Percentiles rank a stretch among this genome's conserved stretches.
These are phyloP conservation scores for Aspergillus bertholletiae DNA, from an alignment of 495 filamentous ascomycete species.

Conservation along the genomic window DNA sequence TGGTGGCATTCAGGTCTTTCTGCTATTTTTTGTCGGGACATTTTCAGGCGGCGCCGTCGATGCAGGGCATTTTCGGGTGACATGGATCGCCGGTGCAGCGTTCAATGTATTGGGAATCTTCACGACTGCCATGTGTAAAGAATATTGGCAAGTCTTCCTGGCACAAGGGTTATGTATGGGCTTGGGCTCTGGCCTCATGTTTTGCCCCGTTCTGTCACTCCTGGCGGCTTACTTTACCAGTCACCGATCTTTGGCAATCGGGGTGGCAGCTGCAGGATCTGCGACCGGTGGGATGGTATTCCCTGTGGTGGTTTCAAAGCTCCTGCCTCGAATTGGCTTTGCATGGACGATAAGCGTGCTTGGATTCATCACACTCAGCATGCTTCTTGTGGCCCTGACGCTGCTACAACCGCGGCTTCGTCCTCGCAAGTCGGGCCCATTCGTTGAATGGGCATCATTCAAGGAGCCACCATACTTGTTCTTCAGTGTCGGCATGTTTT, in stretches of 20 bases:
- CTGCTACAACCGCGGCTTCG: constrained; percentile 53
- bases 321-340: constrained; percentile 63
- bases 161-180: constrained; percentile 68
- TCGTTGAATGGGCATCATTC: constrained; percentile 61
- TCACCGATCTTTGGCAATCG: constrained; percentile 58
- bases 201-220: constrained; percentile 57
- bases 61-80: constrained; percentile 53
- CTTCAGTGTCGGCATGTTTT: constrained; percentile 53
- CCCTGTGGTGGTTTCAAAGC: constrained; percentile 57
- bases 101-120: constrained; percentile 62
- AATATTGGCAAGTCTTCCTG: constrained; percentile 64
- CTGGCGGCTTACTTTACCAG: constrained; percentile 64
- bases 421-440: constrained; percentile 50
- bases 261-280: constrained; percentile 55
- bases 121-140: constrained; percentile 51
- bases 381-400: constrained; percentile 38
- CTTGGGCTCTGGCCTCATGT: constrained; percentile 63
- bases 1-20: constrained; percentile 35
- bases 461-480: constrained; percentile 55
- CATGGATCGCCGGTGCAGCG: constrained; percentile 47
- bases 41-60: constrained; percentile 57
- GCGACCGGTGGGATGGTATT: constrained; percentile 69
- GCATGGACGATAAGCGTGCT: constrained; percentile 66
- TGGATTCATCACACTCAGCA: constrained; percentile 59
- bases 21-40: constrained; percentile 25